Percentiles rank a stretch among this genome's conserved stretches.
Conservation (phyloP, 306 rosid species). For the Fagus crenata region DNA sequence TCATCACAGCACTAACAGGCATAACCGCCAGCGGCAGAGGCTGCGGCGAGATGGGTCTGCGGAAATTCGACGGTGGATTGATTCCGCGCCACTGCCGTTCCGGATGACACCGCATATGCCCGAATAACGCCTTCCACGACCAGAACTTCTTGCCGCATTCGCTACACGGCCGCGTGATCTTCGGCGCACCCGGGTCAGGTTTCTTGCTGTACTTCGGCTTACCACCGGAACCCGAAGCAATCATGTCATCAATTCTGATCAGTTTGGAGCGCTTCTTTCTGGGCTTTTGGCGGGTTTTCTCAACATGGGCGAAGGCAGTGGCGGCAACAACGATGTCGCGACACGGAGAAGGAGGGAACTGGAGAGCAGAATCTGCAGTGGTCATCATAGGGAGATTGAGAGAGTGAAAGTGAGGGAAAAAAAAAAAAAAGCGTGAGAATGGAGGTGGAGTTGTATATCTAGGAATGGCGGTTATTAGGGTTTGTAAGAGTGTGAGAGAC, state of each 20-base stretch:
- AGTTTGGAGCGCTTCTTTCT: slow-evolving; percentile 46
- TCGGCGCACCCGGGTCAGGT: slow-evolving; percentile 38
- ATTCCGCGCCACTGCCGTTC: slow-evolving; percentile 91
- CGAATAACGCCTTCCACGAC: slow-evolving; percentile 81
- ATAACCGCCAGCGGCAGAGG: not conserved
- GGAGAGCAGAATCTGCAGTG: not conserved
- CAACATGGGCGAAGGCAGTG: not conserved
- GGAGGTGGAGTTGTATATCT: slow-evolving; percentile 17
- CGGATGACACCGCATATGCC: slow-evolving; percentile 96
- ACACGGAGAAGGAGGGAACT: not conserved
- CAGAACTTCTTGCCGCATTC: slow-evolving; percentile 80
- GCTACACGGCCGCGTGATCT: slow-evolving; percentile 51
- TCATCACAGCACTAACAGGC: slow-evolving; percentile 4
- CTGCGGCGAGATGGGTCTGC: not conserved
- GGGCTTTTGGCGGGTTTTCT: slow-evolving; percentile 27
- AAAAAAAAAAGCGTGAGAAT: not conserved
- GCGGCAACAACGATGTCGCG: not conserved
- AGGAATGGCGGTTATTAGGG: slow-evolving; percentile 21
- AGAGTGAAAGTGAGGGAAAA: not conserved
- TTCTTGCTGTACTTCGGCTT: slow-evolving; percentile 37
- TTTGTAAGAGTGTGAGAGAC: not conserved
- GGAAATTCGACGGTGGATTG: slow-evolving; percentile 53
- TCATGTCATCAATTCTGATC: slow-evolving; percentile 4
- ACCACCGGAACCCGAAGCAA: not conserved
- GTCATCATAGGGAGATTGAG: slow-evolving; percentile 5